Base-by-base conservation (phyloP, 306 rosid genomes). In the Quercus suber region DNA sequence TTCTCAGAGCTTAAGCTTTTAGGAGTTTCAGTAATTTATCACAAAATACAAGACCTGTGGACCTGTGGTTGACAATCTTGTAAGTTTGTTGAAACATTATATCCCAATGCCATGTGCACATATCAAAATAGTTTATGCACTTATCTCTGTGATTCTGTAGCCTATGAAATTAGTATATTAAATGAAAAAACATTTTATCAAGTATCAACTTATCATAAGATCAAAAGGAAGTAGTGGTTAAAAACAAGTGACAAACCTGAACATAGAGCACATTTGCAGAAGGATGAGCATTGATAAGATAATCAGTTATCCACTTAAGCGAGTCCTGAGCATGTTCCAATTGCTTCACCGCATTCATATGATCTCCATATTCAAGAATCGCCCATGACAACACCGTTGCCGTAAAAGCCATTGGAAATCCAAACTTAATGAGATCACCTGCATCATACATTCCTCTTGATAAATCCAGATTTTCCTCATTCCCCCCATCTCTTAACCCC, bases 391-490 rank as follows among this genome's bases (percentile, higher is more conserved):
- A 81, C 70, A 90, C 82, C 0, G 97, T 87, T 30, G 93, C 97
- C 3, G 90, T 92, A 72, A 92, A 92, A 81, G 97, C 93, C 89
- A 90, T 81, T 6, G 95, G 97, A 25, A 90, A 89, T 25, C 92
- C 94, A 83, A 92, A 92, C 79, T 92, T 92, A 23, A 90, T 58
- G 14, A 79, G 81, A 41, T 92, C 97, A 19, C 93, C 95, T 1
- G 97, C 93, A 80, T 90, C 95, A 41, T 92, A 92, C 90, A 92
- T 74, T 78, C 97, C 97, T 80, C 83, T 92, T 0, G 95, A 86
- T 13, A 92, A 82, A 75, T 90, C 92, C 91, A 92, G 80, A n/a
- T 79, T 58, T 11, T 57, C 91, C 74, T 86, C 93, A 7, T 70
- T 84, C 78, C 95, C 95, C 78, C 93, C 95, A 72, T 92, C 97